Evolutionary conservation across 2,329 filamentous ascomycete species (phyloP).

Genomic region (Lecanicillium sp.): DNA sequence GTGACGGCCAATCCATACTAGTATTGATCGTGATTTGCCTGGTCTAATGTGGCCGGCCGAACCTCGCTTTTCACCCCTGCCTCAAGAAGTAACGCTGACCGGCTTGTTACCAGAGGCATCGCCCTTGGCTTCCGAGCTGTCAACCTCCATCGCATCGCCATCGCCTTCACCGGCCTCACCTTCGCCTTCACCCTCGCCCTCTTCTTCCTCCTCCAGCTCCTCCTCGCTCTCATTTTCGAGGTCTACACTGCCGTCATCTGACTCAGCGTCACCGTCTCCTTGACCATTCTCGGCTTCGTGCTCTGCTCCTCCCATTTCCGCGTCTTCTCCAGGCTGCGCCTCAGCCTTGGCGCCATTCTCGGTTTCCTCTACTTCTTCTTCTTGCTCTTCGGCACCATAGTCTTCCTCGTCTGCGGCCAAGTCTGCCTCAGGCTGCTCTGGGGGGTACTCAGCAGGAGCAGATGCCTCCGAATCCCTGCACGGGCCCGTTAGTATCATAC

Average conservation of each 20-base stretch:
- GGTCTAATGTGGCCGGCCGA: no score
- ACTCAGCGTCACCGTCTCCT: conserved; percentile 57
- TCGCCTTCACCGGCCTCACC: conserved; percentile 23
- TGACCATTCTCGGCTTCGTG: conserved; percentile 29
- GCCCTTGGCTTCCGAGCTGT: conserved; percentile 28
- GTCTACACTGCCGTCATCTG: conserved; percentile 70
- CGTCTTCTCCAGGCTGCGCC: conserved; percentile 50
- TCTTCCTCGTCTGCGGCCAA: conserved; percentile 74
- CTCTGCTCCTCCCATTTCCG: conserved; percentile 68
- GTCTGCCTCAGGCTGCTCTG: conserved; percentile 95
- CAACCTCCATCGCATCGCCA: conserved; percentile 43
- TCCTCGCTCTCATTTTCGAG: conserved; percentile 70
- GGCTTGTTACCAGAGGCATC: conserved; percentile 22
- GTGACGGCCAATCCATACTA: no score
- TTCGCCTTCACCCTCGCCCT: conserved; percentile 26
- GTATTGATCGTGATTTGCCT: no score
- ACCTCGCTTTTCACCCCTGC: no score
- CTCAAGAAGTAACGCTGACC: conserved; percentile 27
- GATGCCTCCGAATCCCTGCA: conserved; percentile 93
- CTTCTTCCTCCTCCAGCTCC: conserved; percentile 54
- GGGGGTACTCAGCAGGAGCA: conserved; percentile 90
- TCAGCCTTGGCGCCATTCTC: conserved; percentile 39
- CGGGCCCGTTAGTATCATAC: conserved; percentile 2
- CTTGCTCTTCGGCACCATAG: conserved; percentile 86
- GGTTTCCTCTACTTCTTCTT: conserved; percentile 56